phyloP scores from a whole-genome alignment of 2,329 filamentous ascomycete species.

The Alternaria arbusti region DNA sequence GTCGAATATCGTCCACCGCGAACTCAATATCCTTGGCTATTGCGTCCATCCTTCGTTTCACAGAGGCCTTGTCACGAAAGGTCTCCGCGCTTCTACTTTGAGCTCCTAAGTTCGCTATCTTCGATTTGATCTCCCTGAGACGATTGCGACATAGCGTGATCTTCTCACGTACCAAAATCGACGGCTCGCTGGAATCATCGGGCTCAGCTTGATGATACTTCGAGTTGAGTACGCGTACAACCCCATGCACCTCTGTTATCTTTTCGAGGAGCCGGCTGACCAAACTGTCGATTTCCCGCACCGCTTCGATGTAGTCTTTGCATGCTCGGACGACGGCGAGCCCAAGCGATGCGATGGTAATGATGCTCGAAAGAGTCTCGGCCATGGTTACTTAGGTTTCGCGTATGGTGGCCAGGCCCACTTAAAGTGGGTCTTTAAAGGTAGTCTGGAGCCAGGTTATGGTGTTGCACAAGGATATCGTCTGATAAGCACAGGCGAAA shows the following conservation, averaged over 20 bases:
- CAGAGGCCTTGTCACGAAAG: slow-evolving; percentile 11
- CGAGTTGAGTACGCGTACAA: slow-evolving; percentile 12
- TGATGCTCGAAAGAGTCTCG: slow-evolving; percentile 17
- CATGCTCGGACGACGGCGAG: slow-evolving; percentile 16
- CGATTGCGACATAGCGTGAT: slow-evolving; percentile 8
- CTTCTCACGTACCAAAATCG: slow-evolving; percentile 5
- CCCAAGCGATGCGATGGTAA: slow-evolving; percentile 18
- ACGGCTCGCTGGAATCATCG: slow-evolving; percentile 2
- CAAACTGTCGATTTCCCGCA: slow-evolving; percentile 7
- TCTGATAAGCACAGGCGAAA: neutral
- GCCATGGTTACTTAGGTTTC: slow-evolving; percentile 16
- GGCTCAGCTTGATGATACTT: slow-evolving; percentile 7
- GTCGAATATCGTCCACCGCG: slow-evolving; percentile 16
- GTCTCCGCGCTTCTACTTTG: slow-evolving; percentile 7
- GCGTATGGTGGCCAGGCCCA: neutral
- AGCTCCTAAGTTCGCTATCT: slow-evolving; percentile 12
- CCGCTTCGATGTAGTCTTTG: slow-evolving; percentile 13
- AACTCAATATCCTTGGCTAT: slow-evolving; percentile 16
- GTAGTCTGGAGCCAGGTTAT: neutral
- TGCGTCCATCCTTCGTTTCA: slow-evolving; percentile 13
- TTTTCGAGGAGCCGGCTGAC: neutral
- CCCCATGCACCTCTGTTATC: slow-evolving; percentile 9
- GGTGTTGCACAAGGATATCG: neutral
- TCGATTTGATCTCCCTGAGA: slow-evolving; percentile 9
- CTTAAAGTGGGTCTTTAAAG: neutral